These are phyloP conservation scores for Raffaelea deltoideospora DNA, from an alignment of 2,329 filamentous ascomycete species.

Conservation along the genomic window DNA sequence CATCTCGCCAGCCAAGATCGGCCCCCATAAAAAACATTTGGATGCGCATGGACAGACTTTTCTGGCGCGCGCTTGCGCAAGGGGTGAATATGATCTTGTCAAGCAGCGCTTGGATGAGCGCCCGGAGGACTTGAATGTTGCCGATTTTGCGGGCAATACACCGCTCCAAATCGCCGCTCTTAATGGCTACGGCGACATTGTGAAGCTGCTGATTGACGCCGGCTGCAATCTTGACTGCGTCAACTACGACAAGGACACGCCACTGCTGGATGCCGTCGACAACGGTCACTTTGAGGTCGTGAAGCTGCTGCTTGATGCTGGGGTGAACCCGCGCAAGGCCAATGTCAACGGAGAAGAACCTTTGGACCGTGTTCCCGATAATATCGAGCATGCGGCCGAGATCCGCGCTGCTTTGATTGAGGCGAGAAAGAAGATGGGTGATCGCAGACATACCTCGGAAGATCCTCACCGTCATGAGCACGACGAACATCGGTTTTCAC, in stretches of 20 bases:
- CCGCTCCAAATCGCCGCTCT: slow-evolving; percentile 86
- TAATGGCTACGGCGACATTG: slow-evolving; percentile 74
- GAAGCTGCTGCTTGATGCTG: slow-evolving; percentile 65
- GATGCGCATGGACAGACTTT: slow-evolving; percentile 87
- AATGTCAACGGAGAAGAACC: slow-evolving; percentile 91
- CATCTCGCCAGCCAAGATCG: slow-evolving; percentile 53
- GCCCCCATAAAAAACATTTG: slow-evolving; percentile 67
- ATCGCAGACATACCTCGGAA: slow-evolving; percentile 40
- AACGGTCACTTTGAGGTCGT: slow-evolving; percentile 88
- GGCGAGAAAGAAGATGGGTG: slow-evolving; percentile 39
- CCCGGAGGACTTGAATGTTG: slow-evolving; percentile 74
- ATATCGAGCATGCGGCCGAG: slow-evolving; percentile 63
- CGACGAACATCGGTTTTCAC: slow-evolving; percentile 32
- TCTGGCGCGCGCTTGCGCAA: slow-evolving; percentile 77
- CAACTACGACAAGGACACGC: slow-evolving; percentile 77
- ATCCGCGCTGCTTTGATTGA: slow-evolving; percentile 56
- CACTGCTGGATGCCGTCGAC: slow-evolving; percentile 88
- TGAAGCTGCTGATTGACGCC: slow-evolving; percentile 70
- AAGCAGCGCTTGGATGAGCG: slow-evolving; percentile 62
- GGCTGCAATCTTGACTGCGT: slow-evolving; percentile 72
- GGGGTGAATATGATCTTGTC: slow-evolving; percentile 66
- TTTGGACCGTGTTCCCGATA: slow-evolving; percentile 63
- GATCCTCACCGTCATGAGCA: slow-evolving; percentile 38
- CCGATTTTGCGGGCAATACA: slow-evolving; percentile 92
- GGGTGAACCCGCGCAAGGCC: slow-evolving; percentile 79